These are phyloP conservation scores for Ramularia endophylla DNA, from an alignment of 2,329 filamentous ascomycete species.

Conservation along the genomic window DNA sequence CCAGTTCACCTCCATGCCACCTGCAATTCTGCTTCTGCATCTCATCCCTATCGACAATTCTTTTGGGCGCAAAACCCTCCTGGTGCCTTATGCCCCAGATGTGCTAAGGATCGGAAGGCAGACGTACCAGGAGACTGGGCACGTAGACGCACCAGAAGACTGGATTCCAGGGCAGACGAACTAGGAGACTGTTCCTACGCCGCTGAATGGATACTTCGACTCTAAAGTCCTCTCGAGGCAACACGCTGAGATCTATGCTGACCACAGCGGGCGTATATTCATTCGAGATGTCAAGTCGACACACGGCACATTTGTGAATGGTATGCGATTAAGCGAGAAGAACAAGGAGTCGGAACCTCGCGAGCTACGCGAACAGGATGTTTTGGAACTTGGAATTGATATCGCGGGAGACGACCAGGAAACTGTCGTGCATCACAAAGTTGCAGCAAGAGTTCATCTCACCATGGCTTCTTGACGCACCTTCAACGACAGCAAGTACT, in stretches of 20 bases:
- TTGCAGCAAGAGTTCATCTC: slow-evolving; percentile 95
- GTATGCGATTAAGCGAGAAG: slow-evolving; percentile 79
- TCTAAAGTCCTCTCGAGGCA: slow-evolving; percentile 95
- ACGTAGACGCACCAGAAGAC: no score
- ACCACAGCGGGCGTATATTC: slow-evolving; percentile 70
- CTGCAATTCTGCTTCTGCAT: slow-evolving; percentile 77
- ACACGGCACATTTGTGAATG: slow-evolving; percentile 97
- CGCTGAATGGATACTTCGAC: slow-evolving; percentile 91
- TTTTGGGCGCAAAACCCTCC: slow-evolving; percentile 95
- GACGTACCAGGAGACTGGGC: no score
- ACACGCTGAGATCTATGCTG: slow-evolving; percentile 93
- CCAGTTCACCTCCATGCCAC: no score
- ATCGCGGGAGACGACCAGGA: slow-evolving; percentile 99
- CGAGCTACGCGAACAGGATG: slow-evolving; percentile 84
- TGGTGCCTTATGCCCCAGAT: slow-evolving; percentile 90
- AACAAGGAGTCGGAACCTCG: slow-evolving; percentile 96
- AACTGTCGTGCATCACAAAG: slow-evolving; percentile 97
- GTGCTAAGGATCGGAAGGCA: slow-evolving; percentile 89
- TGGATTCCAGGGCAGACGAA: no score
- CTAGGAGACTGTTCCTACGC: slow-evolving; percentile 87
- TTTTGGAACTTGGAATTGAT: slow-evolving; percentile 92
- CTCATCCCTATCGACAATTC: slow-evolving; percentile 90
- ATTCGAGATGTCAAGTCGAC: slow-evolving; percentile 98
- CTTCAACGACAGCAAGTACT: no score
- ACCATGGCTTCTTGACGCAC: no score